A percentile compares a stretch with the other conserved stretches of the same genome.
Evolutionary conservation across 2,329 filamentous ascomycete genomes (phyloP).

Genomic region (Pleochaeta shiraiana): DNA sequence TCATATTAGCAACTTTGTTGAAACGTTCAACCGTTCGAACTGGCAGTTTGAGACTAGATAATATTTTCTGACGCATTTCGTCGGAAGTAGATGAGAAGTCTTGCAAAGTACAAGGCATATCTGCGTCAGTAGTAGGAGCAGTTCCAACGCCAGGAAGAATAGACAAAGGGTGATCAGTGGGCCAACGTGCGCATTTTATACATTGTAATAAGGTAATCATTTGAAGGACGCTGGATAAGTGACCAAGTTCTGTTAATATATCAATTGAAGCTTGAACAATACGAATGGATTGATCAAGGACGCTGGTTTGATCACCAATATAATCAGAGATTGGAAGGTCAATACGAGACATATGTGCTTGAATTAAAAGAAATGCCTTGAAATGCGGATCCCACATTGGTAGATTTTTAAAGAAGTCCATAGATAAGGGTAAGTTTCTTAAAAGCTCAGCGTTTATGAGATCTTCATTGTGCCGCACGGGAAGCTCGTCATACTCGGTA

Average conservation of each 20-base stretch:
- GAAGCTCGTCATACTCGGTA: constrained; percentile 91
- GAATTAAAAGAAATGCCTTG: constrained; percentile 81
- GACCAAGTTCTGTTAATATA: constrained; percentile 74
- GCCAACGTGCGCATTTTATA: constrained; percentile 87
- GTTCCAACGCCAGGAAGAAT: constrained; percentile 53
- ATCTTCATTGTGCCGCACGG: constrained; percentile 95
- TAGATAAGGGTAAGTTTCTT: constrained; percentile 45
- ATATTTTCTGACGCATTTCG: constrained; percentile 22
- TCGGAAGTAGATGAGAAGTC: constrained; percentile 15
- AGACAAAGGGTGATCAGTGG: constrained; percentile 53
- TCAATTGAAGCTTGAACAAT: constrained; percentile 93
- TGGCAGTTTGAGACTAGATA: constrained; percentile 29
- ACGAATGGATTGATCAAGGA: constrained; percentile 90
- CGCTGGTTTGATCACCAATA: constrained; percentile 74
- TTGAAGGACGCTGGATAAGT: constrained; percentile 50
- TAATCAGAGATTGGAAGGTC: constrained; percentile 92
- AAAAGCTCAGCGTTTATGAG: constrained; percentile 86
- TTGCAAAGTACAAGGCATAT: constrained; percentile 18
- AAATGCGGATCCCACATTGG: constrained; percentile 99
- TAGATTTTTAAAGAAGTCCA: constrained; percentile 29
- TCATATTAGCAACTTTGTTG: constrained; percentile 34
- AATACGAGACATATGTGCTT: constrained; percentile 86
- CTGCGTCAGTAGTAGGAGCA: constrained; percentile 12
- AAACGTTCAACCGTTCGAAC: constrained; percentile 18
- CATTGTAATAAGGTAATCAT: constrained; percentile 78